phyloP scores from a whole-genome alignment of 768 basidiomycete genomes.

The Boletus sensibilis region DNA sequence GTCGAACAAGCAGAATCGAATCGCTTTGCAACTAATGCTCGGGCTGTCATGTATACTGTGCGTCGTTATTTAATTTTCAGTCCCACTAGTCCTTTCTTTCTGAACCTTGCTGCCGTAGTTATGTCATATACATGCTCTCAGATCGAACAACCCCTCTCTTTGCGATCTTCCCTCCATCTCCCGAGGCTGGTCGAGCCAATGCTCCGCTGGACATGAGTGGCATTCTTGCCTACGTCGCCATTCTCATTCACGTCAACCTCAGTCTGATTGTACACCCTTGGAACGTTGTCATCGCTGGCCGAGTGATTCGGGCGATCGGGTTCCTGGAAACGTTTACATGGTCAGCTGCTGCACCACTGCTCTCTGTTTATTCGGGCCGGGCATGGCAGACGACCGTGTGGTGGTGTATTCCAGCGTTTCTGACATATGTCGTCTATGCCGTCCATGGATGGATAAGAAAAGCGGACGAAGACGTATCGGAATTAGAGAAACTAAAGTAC shows the following conservation, averaged over 20 bases:
- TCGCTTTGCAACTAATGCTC: conserved; percentile 42
- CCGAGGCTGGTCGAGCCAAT: conserved; percentile 7
- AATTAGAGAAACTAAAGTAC: conserved; percentile 56
- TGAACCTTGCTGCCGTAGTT: conserved; percentile 34
- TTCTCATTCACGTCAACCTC: conserved; percentile 53
- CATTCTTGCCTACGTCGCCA: conserved; percentile 46
- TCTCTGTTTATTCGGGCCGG: conserved; percentile 47
- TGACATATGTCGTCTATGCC: conserved; percentile 47
- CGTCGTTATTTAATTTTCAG: conserved; percentile 20
- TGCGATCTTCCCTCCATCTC: conserved; percentile 39
- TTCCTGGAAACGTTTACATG: conserved; percentile 35
- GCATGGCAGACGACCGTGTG: conserved; percentile 55
- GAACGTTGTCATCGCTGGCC: conserved; percentile 27
- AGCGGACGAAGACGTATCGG: conserved; percentile 46
- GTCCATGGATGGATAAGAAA: conserved; percentile 44
- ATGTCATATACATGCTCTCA: conserved; percentile 46
- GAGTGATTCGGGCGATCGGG: conserved; percentile 32
- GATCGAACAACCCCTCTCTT: conserved; percentile 49
- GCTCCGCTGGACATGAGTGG: conserved; percentile 44
- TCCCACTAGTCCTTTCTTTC: not conserved
- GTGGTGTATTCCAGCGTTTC: conserved; percentile 47
- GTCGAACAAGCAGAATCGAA: conserved; percentile 42
- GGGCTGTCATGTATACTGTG: conserved; percentile 48
- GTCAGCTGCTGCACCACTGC: conserved; percentile 47
- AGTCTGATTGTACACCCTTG: conserved; percentile 41